These are phyloP conservation scores for Coniochaeta sp. DNA, from an alignment of 2,329 filamentous ascomycete genomes.

Conservation along the genomic window DNA sequence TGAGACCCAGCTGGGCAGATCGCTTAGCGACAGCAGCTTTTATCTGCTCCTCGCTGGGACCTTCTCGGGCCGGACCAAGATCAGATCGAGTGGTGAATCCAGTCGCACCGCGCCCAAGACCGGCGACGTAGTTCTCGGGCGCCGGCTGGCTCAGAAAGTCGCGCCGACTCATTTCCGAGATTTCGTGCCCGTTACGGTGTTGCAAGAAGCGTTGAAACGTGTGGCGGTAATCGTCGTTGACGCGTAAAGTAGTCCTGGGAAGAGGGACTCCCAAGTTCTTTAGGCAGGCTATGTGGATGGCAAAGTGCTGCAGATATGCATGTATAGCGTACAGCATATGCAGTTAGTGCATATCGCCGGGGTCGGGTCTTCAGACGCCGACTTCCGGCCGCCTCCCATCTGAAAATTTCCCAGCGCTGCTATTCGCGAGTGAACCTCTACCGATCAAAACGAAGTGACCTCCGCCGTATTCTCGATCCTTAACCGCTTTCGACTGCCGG, in stretches of 20 bases:
- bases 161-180: constrained; percentile 40
- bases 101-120: constrained; percentile 93
- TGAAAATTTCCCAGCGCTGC: neutral
- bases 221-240: neutral
- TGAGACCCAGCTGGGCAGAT: constrained; percentile 70
- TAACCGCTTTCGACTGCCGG: neutral
- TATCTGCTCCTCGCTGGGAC: constrained; percentile 95
- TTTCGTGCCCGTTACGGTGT: neutral
- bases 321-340: neutral
- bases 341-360: neutral
- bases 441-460: neutral
- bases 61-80: constrained; percentile 88
- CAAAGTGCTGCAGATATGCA: neutral
- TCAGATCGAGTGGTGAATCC: constrained; percentile 97
- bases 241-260: neutral
- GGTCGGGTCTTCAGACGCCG: neutral
- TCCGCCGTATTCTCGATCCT: neutral
- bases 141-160: constrained; percentile 86
- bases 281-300: neutral
- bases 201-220: neutral
- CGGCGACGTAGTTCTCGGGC: constrained; percentile 86
- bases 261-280: neutral
- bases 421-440: neutral
- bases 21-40: constrained; percentile 95
- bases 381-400: neutral